Evolutionary conservation across 441 rosid species (phyloP), one percentile per base, ranked within the genome.

Genomic region (Erodium trifolium): DNA sequence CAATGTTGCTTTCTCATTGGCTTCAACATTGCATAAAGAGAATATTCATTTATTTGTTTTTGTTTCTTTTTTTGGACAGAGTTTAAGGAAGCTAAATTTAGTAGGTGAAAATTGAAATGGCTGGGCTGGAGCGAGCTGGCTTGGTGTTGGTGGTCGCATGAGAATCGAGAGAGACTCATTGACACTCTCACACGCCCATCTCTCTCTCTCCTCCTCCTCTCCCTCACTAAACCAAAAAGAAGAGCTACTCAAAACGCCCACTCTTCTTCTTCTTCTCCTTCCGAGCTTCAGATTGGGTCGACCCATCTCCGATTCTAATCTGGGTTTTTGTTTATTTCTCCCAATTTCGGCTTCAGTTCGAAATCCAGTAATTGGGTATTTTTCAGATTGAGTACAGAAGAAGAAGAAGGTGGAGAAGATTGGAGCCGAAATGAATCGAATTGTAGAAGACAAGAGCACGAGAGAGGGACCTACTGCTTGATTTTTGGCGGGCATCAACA

Each of bases 391-490:
- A 34, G 37, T 34, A 34, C 37, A 34, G 37, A 34, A 34, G 37
- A 34, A 34, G 37, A 34, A 34, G 37, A 34, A 34, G 37, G 37
- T 34, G 37, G 37, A 34, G 37, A 5, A 34, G 37, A 34, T 34
- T 34, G 37, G 37, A 34, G 9, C 47, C 4, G 59, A 14, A 16
- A 14, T 53, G 60, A 16, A 14, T 14, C 18, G 60, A 53, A 53
- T 53, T 14, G 60, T 12, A 53, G 60, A 53, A 53, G 60, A 53
- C 60, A 53, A 14, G 60, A n/a, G 18, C 60, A 53, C 18, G 60
- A 53, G 60, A 53, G 60, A 4, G 84, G 95, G 90, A 53, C 98
- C 98, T 84, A 86, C 85, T 83, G 95, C 85, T 88, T 79, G 73
- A 81, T 74, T 77, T 85, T 83, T 87, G 83, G 93, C 83, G 82